Percentiles rank a stretch among this genome's conserved stretches.
Evolutionary conservation across 2,329 filamentous ascomycete species (phyloP).

Genomic region (Sporothrix luriei): DNA sequence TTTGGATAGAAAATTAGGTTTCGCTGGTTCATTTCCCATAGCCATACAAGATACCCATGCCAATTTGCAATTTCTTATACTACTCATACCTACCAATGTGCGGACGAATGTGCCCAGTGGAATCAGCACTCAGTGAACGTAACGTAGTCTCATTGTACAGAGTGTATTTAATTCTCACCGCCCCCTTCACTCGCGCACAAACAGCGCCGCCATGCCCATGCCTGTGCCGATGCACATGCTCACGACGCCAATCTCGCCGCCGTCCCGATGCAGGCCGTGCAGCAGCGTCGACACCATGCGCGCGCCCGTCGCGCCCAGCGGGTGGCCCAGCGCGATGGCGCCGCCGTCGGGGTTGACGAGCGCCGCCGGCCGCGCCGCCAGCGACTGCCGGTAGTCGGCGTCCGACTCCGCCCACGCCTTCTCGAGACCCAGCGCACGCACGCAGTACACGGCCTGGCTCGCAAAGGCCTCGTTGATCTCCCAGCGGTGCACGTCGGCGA

Average conservation of each 20-base stretch:
- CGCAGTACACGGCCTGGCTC: slow-evolving; percentile 68
- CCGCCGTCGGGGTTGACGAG: slow-evolving; percentile 91
- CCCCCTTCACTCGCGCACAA: slow-evolving; percentile 40
- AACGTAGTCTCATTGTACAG: no score
- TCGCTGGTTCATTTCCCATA: no score
- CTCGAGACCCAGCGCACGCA: slow-evolving; percentile 70
- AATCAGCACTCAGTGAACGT: no score
- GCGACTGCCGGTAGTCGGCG: not conserved
- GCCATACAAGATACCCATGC: no score
- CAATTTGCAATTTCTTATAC: no score
- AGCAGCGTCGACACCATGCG: slow-evolving; percentile 74
- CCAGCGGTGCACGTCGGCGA: slow-evolving; percentile 77
- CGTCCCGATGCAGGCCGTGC: slow-evolving; percentile 68
- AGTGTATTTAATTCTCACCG: not conserved
- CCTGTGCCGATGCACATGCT: slow-evolving; percentile 88
- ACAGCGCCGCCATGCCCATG: slow-evolving; percentile 64
- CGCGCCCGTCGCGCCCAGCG: slow-evolving; percentile 84
- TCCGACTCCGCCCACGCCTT: slow-evolving; percentile 55
- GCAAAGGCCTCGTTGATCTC: slow-evolving; percentile 89
- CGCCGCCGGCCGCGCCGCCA: slow-evolving; percentile 42
- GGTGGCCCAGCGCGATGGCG: slow-evolving; percentile 91
- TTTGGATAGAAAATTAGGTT: no score
- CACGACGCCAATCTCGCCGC: slow-evolving; percentile 77
- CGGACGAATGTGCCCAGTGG: no score
- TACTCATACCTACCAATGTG: no score